Evolutionary conservation across 2,329 filamentous ascomycete species (phyloP).

Genomic region (Bipolaris victoriae): DNA sequence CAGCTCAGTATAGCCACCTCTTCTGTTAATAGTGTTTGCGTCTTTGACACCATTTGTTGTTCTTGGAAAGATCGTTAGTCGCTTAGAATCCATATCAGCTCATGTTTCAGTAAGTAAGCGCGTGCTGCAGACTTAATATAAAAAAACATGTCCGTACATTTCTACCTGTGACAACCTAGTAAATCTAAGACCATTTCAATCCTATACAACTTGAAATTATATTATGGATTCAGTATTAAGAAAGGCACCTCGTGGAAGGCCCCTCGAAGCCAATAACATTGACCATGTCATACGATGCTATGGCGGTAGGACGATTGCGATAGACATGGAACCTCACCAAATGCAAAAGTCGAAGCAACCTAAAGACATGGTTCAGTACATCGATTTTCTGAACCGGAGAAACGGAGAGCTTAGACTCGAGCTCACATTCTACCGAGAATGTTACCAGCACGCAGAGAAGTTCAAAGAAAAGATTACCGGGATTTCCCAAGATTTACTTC

Average conservation of each 20-base stretch:
- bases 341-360: conserved; percentile 19
- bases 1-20: too few relatives aligned
- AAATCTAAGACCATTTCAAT: too few relatives aligned
- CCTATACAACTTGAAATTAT: too few relatives aligned
- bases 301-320: conserved; percentile 10
- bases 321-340: conserved; percentile 15
- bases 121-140: not conserved
- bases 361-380: conserved; percentile 7
- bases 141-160: too few relatives aligned
- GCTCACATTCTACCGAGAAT: conserved; percentile 23
- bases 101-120: too few relatives aligned
- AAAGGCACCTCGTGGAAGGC: conserved; percentile 3
- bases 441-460: conserved; percentile 11
- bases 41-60: not conserved
- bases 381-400: conserved; percentile 16
- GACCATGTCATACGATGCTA: conserved; percentile 20
- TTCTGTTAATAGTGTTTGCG: not conserved
- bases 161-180: too few relatives aligned
- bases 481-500: conserved; percentile 17
- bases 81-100: conserved; percentile 5
- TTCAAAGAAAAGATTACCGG: conserved; percentile 16
- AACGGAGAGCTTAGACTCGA: conserved; percentile 20
- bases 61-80: conserved; percentile 21
- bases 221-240: conserved; percentile 2
- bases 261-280: conserved; percentile 16